Evolutionary conservation across 352 stramenopile genomes (phyloP).

Genomic region (Phytophthora tentaculata): DNA sequence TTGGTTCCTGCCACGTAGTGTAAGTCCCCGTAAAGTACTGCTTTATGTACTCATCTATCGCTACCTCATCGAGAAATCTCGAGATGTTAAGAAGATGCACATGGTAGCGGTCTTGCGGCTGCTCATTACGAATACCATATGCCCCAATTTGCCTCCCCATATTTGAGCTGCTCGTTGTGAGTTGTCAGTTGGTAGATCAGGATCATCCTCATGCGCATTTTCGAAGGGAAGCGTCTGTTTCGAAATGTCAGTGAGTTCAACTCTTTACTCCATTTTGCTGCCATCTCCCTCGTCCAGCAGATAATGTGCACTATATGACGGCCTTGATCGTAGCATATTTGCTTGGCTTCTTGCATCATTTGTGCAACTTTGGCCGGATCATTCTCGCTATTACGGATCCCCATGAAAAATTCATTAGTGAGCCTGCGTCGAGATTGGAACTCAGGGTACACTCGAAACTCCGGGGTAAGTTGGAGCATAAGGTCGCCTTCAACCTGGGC

Average conservation of each 20-base stretch:
- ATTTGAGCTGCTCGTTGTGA: background rate
- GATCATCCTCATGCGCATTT: background rate
- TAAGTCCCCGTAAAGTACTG: background rate
- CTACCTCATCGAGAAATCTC: background rate
- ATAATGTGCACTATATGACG: background rate
- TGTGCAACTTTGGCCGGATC: background rate
- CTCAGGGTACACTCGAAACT: background rate
- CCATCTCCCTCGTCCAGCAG: background rate
- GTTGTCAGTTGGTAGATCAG: background rate
- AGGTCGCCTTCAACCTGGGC: constrained; percentile 1
- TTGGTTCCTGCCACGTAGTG: background rate
- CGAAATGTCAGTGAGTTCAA: background rate
- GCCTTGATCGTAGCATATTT: background rate
- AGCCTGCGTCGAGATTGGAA: background rate
- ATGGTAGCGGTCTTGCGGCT: background rate
- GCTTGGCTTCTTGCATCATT: background rate
- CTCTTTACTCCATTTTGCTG: background rate
- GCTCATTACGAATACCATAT: background rate
- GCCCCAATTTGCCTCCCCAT: background rate
- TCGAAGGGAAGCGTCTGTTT: background rate
- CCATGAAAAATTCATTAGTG: background rate
- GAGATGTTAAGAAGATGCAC: background rate
- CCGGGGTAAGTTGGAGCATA: background rate
- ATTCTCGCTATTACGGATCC: background rate
- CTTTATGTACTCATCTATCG: background rate